Evolutionary conservation across 768 basidiomycete species (phyloP), one percentile per base, ranked within the genome.

Genomic region (Kwoniella dejecticola): DNA sequence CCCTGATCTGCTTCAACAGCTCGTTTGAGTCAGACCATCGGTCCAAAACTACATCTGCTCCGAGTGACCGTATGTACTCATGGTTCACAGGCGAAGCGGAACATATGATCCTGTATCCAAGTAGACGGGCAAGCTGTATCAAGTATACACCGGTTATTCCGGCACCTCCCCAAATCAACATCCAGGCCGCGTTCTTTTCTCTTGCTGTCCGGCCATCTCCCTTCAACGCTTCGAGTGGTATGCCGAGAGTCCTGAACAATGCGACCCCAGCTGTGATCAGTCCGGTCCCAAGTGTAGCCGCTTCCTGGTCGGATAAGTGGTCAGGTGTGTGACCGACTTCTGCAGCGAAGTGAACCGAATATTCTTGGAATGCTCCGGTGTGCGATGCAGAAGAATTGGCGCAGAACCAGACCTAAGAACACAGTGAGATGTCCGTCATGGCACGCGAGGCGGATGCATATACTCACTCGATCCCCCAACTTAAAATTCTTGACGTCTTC

Each of bases 31-130:
- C 41, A 6, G 50, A 46, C 64, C 66, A 67, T 11, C 71, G 33
- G 62, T 83, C 81, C 57, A 82, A 80, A 4, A 81, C 79, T 3
- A 76, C 79, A 31, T 81, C 77, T 0, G 84, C 84, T 3, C 84
- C 83, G 8, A 82, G 69, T 1, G 70, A 62, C 42, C 78, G 79
- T 19, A 83, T 64, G 17, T 81, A 68, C 0, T 73, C 76, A 45
- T 77, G 74, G 62, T 83, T 82, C 31, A 69, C 64, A 15, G 79
- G 74, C 0, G 83, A 83, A 3, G 82, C 80, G 23, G 82, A 82
- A 6, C 83, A 79, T 19, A 82, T 77, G 46, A 84, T 81, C 24
- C 78, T 78, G 59, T 83, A 78, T 15, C 83, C 84, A 0, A 81
- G 67, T 2, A 81, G 69, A 33, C 80, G 79, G 1, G 81, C 80